Conservation (phyloP, 176 grass and related monocot genomes). For the Rhynchospora tenuis region DNA sequence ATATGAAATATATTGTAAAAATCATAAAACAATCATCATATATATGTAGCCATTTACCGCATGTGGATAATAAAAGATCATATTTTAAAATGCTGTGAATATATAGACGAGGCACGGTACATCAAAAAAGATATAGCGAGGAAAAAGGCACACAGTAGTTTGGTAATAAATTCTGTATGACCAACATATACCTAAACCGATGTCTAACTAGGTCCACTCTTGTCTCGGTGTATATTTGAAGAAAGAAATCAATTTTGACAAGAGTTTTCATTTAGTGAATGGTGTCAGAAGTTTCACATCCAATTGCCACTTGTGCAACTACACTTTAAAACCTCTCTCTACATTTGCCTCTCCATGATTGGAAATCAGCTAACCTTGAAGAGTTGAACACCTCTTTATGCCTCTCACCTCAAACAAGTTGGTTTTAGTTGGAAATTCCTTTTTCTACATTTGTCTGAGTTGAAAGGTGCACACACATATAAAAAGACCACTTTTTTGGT, state of each 20-base stretch:
- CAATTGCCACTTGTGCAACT: not conserved
- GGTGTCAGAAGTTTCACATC: slow-evolving; percentile 1
- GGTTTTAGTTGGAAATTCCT: not conserved
- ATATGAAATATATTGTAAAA: too few relatives aligned
- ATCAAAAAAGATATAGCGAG: not conserved
- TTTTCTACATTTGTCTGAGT: slow-evolving; percentile 15
- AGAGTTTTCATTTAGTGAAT: not conserved
- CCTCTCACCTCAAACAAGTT: not conserved
- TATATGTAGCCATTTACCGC: too few relatives aligned
- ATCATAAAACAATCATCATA: too few relatives aligned
- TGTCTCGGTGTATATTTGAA: slow-evolving; percentile 14
- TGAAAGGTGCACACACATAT: not conserved
- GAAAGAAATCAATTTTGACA: slow-evolving; percentile 12
- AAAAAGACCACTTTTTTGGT: not conserved
- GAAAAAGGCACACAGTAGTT: not conserved
- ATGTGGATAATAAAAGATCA: too few relatives aligned
- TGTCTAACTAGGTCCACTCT: slow-evolving; percentile 1
- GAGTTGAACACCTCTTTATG: not conserved
- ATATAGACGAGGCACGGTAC: not conserved
- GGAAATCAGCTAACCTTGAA: not conserved
- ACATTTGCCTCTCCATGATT: slow-evolving; percentile 6
- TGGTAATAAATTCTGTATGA: not conserved
- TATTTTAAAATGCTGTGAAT: too few relatives aligned
- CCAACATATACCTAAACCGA: not conserved
- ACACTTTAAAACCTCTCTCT: not conserved